Evolutionary conservation across 306 rosid genomes (phyloP), one percentile per base, ranked within the genome.

Genomic region (Urtica urens): DNA sequence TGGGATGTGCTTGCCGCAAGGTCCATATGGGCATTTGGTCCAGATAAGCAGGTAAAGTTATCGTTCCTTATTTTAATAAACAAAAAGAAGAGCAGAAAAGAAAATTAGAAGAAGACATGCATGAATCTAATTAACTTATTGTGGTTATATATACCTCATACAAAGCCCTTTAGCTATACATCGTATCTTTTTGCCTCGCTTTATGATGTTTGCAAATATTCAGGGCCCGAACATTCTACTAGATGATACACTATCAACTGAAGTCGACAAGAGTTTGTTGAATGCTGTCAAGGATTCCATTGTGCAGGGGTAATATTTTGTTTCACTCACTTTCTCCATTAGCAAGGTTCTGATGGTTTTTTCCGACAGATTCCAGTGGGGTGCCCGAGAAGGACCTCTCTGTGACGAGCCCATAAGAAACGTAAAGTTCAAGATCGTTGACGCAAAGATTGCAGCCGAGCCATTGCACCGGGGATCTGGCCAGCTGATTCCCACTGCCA

Each of bases 11-110:
- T 90, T 49, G 99, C 99, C 64, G 93, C 96, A 10, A 66, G 96
- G 40, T 85, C 99, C 51, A 90, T 90, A 58, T 90, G 96, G 99
- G 96, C 99, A 54, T 90, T 90, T 75, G 95, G 99, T 66, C 99
- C 99, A 56, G 95, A 90, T 63, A 85, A 85, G 74, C 99, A 81
- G 94, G 99, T 88, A 74, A 49, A 10, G 24, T 35, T 35, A 10
- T 10, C n/a, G 3, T 4, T 35, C n/a, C 40, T 35, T 35, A 10
- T 9, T n/a, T n/a, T n/a, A n/a, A n/a, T n/a, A n/a, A n/a, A n/a
- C n/a, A n/a, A n/a, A n/a, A n/a, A n/a, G n/a, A n/a, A n/a, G n/a
- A n/a, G n/a, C n/a, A n/a, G n/a, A 18, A 9, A 4, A 6, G 3
- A 42, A 42, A 23, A 45, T 22, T 12, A 3, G 6, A 10, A 24